Conservation (phyloP, 371 early-diverging fungal species). For the Apophysomyces ossiformis region DNA sequence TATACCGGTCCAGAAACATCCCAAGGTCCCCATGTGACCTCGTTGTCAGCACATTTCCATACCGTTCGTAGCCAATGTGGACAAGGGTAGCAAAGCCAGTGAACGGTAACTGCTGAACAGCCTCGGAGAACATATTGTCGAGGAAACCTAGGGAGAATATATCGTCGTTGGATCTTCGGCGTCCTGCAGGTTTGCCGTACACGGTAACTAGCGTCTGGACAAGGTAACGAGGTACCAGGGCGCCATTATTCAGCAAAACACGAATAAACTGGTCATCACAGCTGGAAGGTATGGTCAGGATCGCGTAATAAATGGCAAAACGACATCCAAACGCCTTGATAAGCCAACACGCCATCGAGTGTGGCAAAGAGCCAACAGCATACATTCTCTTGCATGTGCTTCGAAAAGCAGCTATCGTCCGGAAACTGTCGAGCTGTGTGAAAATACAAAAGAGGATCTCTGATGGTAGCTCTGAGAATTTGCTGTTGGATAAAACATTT, state of each 20-base stretch:
- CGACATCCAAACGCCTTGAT: conserved; percentile 27
- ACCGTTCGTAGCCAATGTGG: conserved; percentile 6
- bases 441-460: conserved; percentile 30
- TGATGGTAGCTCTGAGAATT: conserved; percentile 15
- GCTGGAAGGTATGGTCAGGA: conserved; percentile 24
- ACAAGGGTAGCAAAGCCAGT: conserved; percentile 31
- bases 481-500: not conserved
- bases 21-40: conserved; percentile 6
- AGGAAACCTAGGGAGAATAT: conserved; percentile 13
- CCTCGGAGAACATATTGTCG: conserved; percentile 15
- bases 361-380: conserved; percentile 10
- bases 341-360: conserved; percentile 30
- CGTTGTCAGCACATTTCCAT: conserved; percentile 4
- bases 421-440: conserved; percentile 23
- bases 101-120: conserved; percentile 28
- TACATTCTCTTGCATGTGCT: conserved; percentile 21
- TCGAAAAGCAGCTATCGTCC: conserved; percentile 17
- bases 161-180: not conserved
- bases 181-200: conserved; percentile 21
- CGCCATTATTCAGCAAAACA: conserved; percentile 26
- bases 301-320: conserved; percentile 35
- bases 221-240: conserved; percentile 26
- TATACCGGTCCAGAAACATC: conserved; percentile 9
- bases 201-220: conserved; percentile 23
- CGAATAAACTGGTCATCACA: conserved; percentile 26